Percentiles rank a stretch among this genome's conserved stretches.
Evolutionary conservation across 805 yeast genomes (phyloP).

Genomic region (Candida corydali): DNA sequence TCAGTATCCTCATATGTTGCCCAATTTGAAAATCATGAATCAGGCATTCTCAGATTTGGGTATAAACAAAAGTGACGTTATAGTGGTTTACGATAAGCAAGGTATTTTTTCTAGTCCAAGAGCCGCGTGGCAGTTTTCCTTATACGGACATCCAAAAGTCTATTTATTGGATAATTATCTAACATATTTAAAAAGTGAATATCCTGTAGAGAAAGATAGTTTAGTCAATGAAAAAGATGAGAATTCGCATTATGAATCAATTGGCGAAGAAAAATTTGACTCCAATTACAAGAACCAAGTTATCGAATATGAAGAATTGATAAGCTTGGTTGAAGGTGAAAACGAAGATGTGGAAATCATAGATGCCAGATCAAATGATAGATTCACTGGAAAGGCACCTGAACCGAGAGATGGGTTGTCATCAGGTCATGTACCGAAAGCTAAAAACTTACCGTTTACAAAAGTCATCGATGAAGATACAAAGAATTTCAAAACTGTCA

Average conservation of each 20-base stretch:
- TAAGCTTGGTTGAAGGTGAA: conserved; percentile 50
- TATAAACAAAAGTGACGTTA: conserved; percentile 45
- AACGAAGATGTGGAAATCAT: conserved; percentile 51
- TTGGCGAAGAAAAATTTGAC: conserved; percentile 26
- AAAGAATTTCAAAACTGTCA: conserved; percentile 44
- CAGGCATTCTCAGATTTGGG: conserved; percentile 53
- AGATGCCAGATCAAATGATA: conserved; percentile 76
- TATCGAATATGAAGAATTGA: conserved; percentile 62
- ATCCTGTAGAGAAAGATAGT: conserved; percentile 38
- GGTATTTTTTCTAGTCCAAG: conserved; percentile 89
- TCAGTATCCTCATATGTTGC: conserved; percentile 89
- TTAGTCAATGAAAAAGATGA: conserved; percentile 12
- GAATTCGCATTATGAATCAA: conserved; percentile 6
- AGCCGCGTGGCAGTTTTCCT: conserved; percentile 83
- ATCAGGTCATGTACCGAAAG: conserved; percentile 86
- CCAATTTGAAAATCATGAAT: conserved; percentile 54
- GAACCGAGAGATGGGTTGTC: conserved; percentile 89
- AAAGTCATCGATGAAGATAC: conserved; percentile 45
- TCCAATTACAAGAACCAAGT: conserved; percentile 42
- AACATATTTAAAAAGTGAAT: conserved; percentile 43
- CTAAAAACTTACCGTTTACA: conserved; percentile 71
- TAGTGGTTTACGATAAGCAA: conserved; percentile 80
- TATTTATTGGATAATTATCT: conserved; percentile 67
- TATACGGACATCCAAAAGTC: conserved; percentile 73
- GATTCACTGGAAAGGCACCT: conserved; percentile 76